Conservation (phyloP, 306 rosid genomes). For the Benincasa hispida region DNA sequence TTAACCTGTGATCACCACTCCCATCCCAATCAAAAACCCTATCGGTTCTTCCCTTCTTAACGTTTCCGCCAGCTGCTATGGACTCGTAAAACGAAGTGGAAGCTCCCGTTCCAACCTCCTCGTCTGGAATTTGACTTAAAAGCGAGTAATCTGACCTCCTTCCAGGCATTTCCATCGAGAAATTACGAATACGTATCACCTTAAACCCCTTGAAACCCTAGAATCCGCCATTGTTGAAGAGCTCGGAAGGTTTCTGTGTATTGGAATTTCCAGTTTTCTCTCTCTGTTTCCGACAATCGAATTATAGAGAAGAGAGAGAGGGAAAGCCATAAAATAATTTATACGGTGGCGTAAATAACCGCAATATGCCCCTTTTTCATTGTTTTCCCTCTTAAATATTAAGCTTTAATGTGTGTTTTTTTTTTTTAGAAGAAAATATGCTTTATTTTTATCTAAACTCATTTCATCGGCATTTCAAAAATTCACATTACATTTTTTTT, state of each 20-base stretch:
- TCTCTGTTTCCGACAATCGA: constrained; percentile 12
- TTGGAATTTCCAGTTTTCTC: background rate
- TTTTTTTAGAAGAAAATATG: no score
- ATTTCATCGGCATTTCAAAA: no score
- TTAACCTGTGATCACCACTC: constrained; percentile 41
- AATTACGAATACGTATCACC: constrained; percentile 4
- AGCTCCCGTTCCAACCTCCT: constrained; percentile 30
- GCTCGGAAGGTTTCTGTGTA: constrained; percentile 1
- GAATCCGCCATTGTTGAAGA: constrained; percentile 46
- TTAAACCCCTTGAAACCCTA: constrained; percentile 41
- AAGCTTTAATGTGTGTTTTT: no score
- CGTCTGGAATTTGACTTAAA: constrained; percentile 62
- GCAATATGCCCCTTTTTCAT: constrained; percentile 17
- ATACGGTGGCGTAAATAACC: constrained; percentile 24
- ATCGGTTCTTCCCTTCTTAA: constrained; percentile 31
- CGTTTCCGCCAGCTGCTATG: constrained; percentile 44
- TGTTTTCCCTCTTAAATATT: background rate
- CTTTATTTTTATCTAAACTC: no score
- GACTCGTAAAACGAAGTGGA: constrained; percentile 37
- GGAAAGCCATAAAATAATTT: constrained; percentile 7
- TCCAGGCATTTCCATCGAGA: constrained; percentile 74
- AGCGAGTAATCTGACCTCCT: constrained; percentile 83
- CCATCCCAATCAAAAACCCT: constrained; percentile 66
- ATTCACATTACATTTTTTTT: no score
- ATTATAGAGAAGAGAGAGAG: background rate